Base-by-base conservation (phyloP, 1,284 basidiomycete species). In the Sparassis latifolia region DNA sequence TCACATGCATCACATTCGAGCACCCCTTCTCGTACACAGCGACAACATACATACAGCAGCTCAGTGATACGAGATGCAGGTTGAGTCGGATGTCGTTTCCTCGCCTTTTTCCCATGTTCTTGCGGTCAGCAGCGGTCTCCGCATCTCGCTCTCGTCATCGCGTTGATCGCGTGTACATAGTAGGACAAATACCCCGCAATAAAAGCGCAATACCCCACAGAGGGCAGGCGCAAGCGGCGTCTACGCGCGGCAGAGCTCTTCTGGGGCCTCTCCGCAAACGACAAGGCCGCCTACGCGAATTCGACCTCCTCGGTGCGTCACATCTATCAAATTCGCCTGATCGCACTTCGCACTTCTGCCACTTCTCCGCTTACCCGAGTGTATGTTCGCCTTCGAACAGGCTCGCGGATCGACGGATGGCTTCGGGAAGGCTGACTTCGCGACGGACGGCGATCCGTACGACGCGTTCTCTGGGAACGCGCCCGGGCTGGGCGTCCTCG, bases 401-500 rank as follows among this genome's bases (percentile, higher is more conserved):
- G 12, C 35, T 6, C 35, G 10, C 33, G 12, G 42, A 48, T 52
- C 33, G 20, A 27, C 50, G 31, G 33, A 37, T 42, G 47, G 10
- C 4, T 30, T 52, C 28, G 58, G 56, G 44, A 52, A 59, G 9
- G 50, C 57, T 30, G 57, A 56, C 33, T 61, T 73, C 39, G 59
- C 60, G 40, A 66, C 66, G 2, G 77, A 81, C 48, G 74, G 71
- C 10, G 81, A 84, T 62, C 68, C 77, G 5, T 56, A 68, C 42
- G 75, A 77, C 54, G 61, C 45, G 31, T 52, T 68, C 41, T 60
- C 67, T 27, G 59, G 58, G 42, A 63, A 70, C 45, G 64, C 58
- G 3, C 63, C 63, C 0, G 68, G 67, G 10, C 59, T 73, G 37
- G 86, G 86, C 20, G 61, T 89, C 52, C 62, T 89, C 42, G 63